A percentile compares a stretch with the other conserved stretches of the same genome.
Evolutionary conservation across 176 grass and related monocot species (phyloP).

Genomic region (Alopecurus myosuroides): DNA sequence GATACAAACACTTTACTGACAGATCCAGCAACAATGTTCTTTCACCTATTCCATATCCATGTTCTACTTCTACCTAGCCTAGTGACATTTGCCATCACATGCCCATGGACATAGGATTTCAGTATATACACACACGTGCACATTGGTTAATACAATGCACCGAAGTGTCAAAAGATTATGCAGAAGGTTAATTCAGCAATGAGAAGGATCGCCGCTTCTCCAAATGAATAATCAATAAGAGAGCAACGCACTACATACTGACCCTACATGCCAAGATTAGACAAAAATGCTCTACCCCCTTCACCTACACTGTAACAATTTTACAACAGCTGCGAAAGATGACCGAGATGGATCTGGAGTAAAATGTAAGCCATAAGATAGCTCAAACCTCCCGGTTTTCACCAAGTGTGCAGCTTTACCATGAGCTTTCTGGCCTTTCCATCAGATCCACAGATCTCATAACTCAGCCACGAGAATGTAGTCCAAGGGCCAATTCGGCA

Average conservation of each 20-base stretch:
- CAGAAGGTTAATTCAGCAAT: constrained; percentile 41
- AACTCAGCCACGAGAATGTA: constrained; percentile 17
- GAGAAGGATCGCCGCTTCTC: constrained; percentile 43
- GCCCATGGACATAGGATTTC: constrained; percentile 25
- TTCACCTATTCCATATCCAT: constrained; percentile 11
- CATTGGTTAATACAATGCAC: constrained; percentile 47
- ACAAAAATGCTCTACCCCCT: constrained; percentile 43
- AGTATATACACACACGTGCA: constrained; percentile 43
- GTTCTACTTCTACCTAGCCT: constrained; percentile 33
- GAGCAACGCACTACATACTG: constrained; percentile 47
- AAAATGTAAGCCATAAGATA: constrained; percentile 10
- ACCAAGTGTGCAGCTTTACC: constrained; percentile 3
- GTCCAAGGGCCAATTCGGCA: constrained; percentile 25
- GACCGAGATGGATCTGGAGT: constrained; percentile 9
- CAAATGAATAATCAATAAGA: constrained; percentile 62
- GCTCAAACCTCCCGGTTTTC: neutral
- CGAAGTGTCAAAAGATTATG: constrained; percentile 40
- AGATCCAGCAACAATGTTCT: constrained; percentile 15
- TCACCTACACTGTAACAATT: constrained; percentile 45
- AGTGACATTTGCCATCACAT: constrained; percentile 29
- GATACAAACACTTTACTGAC: constrained; percentile 20
- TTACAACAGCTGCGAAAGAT: constrained; percentile 41
- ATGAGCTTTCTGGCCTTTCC: constrained; percentile 8
- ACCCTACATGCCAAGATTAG: constrained; percentile 48
- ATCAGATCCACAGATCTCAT: constrained; percentile 24